phyloP scores from a whole-genome alignment of 1,139 yeast genomes.

The Hanseniaspora uvarum region DNA sequence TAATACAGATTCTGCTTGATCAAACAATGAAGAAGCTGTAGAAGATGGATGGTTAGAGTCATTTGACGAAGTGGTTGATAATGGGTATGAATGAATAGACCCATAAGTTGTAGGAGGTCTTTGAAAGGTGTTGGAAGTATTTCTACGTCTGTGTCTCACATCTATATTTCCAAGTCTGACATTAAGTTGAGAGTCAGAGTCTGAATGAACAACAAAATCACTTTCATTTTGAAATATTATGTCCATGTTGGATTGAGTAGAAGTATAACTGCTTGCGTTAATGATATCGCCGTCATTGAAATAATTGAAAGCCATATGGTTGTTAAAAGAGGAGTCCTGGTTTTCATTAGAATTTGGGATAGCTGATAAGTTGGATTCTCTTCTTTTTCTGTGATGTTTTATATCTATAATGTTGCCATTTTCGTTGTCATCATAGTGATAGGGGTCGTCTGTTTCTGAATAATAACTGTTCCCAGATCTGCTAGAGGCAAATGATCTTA shows the following conservation, averaged over 20 bases:
- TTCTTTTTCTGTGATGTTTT: slow-evolving; percentile 12
- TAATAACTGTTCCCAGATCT: slow-evolving; percentile 7
- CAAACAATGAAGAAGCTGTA: not conserved
- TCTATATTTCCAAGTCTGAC: slow-evolving; percentile 4
- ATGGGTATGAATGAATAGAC: slow-evolving; percentile 14
- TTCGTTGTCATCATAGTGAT: slow-evolving; percentile 4
- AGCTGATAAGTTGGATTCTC: slow-evolving; percentile 22
- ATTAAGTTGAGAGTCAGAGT: slow-evolving; percentile 24
- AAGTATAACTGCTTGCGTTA: slow-evolving; percentile 71
- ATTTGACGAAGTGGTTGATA: slow-evolving; percentile 1
- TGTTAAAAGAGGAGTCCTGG: slow-evolving; percentile 21
- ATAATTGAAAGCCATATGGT: slow-evolving; percentile 44
- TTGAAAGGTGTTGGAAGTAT: slow-evolving; percentile 4
- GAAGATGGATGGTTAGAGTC: not conserved
- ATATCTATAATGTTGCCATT: slow-evolving; percentile 38
- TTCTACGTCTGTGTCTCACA: slow-evolving; percentile 10
- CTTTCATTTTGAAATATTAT: slow-evolving; percentile 34
- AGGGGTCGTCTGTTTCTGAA: slow-evolving; percentile 16
- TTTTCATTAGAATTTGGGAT: slow-evolving; percentile 33
- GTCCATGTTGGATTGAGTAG: slow-evolving; percentile 55
- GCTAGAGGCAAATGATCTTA: slow-evolving; percentile 6
- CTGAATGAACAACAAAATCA: slow-evolving; percentile 23
- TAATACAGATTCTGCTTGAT: not conserved
- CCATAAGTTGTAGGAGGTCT: slow-evolving; percentile 18
- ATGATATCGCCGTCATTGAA: slow-evolving; percentile 77